Percentiles rank a stretch among this genome's conserved stretches.
Evolutionary conservation across 2,329 filamentous ascomycete species (phyloP).

Genomic region (Davidsoniella neocaledoniae): DNA sequence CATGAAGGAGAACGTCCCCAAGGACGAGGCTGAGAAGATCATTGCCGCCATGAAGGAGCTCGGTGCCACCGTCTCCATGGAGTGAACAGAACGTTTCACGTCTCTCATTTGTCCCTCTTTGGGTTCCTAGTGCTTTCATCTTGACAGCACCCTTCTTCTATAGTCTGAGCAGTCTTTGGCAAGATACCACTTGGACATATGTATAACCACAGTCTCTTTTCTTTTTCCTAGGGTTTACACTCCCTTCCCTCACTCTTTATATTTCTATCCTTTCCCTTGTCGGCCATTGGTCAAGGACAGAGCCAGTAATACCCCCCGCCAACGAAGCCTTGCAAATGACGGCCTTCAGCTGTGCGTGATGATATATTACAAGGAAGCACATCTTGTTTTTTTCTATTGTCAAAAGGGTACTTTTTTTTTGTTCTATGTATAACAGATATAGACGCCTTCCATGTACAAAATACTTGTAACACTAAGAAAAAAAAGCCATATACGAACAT

Average conservation of each 20-base stretch:
- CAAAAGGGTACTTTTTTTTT: neutral
- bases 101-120: neutral
- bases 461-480: too few relatives aligned
- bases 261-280: too few relatives aligned
- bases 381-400: neutral
- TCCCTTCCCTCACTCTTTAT: too few relatives aligned
- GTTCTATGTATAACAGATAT: neutral
- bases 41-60: slow-evolving; percentile 85
- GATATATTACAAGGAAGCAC: slow-evolving; percentile 1
- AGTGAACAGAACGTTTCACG: slow-evolving; percentile 35
- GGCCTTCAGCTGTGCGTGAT: slow-evolving; percentile 2
- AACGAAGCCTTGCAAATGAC: neutral
- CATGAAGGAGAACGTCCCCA: slow-evolving; percentile 97
- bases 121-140: neutral
- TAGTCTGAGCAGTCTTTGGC: neutral
- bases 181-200: neutral
- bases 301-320: neutral
- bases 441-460: too few relatives aligned
- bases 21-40: slow-evolving; percentile 99
- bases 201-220: slow-evolving; percentile 5
- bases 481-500: too few relatives aligned
- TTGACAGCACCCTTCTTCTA: neutral
- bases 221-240: neutral
- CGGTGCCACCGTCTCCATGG: slow-evolving; percentile 78
- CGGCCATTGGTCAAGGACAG: neutral